These are phyloP conservation scores for Chalaropsis ovoidea DNA, from an alignment of 2,329 filamentous ascomycete species.

Conservation along the genomic window DNA sequence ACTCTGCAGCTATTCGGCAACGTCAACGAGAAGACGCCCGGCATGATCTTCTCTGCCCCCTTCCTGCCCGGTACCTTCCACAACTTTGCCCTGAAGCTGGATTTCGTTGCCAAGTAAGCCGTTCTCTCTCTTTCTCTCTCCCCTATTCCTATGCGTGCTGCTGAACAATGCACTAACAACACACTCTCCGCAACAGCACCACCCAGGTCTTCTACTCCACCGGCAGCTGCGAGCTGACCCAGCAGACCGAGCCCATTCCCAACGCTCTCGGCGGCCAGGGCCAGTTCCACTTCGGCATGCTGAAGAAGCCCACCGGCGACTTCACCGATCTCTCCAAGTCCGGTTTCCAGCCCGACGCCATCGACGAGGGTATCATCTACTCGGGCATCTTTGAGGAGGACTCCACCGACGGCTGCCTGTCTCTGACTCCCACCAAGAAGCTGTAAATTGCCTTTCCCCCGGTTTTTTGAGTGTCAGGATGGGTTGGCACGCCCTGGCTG, in stretches of 20 bases:
- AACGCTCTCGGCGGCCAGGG: slow-evolving; percentile 34
- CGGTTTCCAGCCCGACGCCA: slow-evolving; percentile 40
- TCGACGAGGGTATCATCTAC: slow-evolving; percentile 45
- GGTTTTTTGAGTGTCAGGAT: background rate
- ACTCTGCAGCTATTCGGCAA: slow-evolving; percentile 41
- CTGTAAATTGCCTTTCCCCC: slow-evolving; percentile 16
- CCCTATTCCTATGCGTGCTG: too few relatives aligned
- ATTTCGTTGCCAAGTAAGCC: slow-evolving; percentile 47
- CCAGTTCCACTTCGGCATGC: slow-evolving; percentile 47
- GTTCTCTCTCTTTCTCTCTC: too few relatives aligned
- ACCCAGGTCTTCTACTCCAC: slow-evolving; percentile 49
- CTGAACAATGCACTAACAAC: background rate
- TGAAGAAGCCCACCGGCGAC: slow-evolving; percentile 49
- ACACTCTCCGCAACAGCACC: slow-evolving; percentile 34
- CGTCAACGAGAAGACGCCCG: slow-evolving; percentile 39
- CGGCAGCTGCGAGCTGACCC: slow-evolving; percentile 37
- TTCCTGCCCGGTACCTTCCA: slow-evolving; percentile 46
- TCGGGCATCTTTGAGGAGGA: slow-evolving; percentile 46
- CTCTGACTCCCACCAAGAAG: slow-evolving; percentile 28
- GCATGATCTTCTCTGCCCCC: slow-evolving; percentile 41
- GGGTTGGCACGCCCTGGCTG: background rate
- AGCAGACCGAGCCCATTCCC: slow-evolving; percentile 38
- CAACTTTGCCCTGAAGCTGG: slow-evolving; percentile 51
- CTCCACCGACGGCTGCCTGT: slow-evolving; percentile 36
- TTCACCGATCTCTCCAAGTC: slow-evolving; percentile 39